Evolutionary conservation across 345 rosid species (phyloP).

Genomic region (Populus pruinosa): DNA sequence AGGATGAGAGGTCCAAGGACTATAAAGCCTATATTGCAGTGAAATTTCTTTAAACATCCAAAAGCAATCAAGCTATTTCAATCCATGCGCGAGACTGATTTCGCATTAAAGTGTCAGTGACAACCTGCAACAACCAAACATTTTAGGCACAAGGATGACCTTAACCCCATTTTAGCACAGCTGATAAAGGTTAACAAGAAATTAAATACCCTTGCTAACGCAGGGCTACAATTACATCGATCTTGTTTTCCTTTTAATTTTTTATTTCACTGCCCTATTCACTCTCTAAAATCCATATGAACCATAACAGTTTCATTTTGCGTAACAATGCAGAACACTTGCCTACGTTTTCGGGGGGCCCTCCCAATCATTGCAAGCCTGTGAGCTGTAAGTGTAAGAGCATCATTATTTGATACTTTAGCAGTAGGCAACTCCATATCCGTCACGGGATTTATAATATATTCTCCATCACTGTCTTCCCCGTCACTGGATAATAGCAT

Average conservation of each 20-base stretch:
- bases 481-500: conserved; percentile 71
- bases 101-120: not conserved
- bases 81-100: not conserved
- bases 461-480: conserved; percentile 76
- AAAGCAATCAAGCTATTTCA: not conserved
- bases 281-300: not conserved
- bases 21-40: not conserved
- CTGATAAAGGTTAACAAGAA: not conserved
- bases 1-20: not conserved
- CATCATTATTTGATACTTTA: conserved; percentile 44
- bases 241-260: not conserved
- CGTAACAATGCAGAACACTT: conserved; percentile 20
- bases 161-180: not conserved
- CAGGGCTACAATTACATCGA: not conserved
- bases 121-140: not conserved
- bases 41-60: not conserved
- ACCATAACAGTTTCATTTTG: not conserved
- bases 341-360: conserved; percentile 61
- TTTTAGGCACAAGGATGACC: not conserved
- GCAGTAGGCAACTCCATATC: conserved; percentile 53
- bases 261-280: not conserved
- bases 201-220: not conserved
- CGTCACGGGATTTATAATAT: conserved; percentile 41
- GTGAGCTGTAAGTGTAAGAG: conserved; percentile 52
- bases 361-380: conserved; percentile 60